Evolutionary conservation across 257 asterid genomes (phyloP).

Genomic region (Gynochthodes officinalis): DNA sequence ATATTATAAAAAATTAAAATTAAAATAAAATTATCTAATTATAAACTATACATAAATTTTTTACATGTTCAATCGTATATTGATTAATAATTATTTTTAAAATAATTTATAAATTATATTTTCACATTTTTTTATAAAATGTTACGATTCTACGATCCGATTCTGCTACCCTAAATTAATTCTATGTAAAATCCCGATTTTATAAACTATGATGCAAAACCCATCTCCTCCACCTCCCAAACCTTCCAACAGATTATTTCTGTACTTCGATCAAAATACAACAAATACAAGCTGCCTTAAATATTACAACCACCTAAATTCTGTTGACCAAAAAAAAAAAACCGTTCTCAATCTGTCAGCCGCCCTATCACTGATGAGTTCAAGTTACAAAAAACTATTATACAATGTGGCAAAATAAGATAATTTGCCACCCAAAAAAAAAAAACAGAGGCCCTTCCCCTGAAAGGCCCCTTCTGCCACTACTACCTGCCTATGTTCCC

Average conservation of each 20-base stretch:
- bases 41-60: no score
- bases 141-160: no score
- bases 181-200: no score
- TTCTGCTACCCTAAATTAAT: no score
- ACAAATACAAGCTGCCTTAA: slow-evolving; percentile 56
- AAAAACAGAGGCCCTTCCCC: slow-evolving; percentile 25
- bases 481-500: slow-evolving; percentile 76
- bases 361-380: slow-evolving; percentile 48
- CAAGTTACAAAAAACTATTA: slow-evolving; percentile 51
- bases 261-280: slow-evolving; percentile 80
- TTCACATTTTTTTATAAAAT: no score
- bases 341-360: slow-evolving; percentile 30
- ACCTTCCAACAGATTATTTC: slow-evolving; percentile 51
- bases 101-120: no score
- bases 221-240: slow-evolving; percentile 32
- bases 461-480: slow-evolving; percentile 30
- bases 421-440: slow-evolving; percentile 42
- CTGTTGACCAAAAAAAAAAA: slow-evolving; percentile 37
- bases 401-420: slow-evolving; percentile 52
- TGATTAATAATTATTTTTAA: no score
- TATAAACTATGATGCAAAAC: no score
- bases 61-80: no score
- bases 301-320: slow-evolving; percentile 55
- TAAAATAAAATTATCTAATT: no score
- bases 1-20: no score